Evolutionary conservation across 371 early-diverging fungal genomes (phyloP).

Genomic region (Actinomortierella ambigua): DNA sequence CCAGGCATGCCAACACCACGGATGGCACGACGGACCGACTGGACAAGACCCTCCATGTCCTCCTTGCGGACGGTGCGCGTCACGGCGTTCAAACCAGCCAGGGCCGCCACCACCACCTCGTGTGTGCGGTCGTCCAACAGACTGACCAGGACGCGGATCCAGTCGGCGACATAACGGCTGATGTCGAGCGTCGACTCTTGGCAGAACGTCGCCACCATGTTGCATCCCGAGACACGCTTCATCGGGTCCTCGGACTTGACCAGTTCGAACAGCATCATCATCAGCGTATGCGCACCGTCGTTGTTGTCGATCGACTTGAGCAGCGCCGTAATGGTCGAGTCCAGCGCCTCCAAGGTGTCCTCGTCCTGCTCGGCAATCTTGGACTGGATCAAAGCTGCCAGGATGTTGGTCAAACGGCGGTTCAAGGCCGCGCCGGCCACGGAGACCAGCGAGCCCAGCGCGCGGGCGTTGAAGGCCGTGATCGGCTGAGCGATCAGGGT

Average conservation of each 20-base stretch:
- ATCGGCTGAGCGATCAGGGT: constrained; percentile 90
- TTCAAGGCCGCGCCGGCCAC: constrained; percentile 90
- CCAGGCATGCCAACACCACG: constrained; percentile 59
- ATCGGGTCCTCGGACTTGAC: constrained; percentile 60
- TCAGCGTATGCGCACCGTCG: constrained; percentile 77
- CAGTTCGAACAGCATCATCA: constrained; percentile 71
- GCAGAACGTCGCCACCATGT: constrained; percentile 72
- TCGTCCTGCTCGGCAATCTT: constrained; percentile 65
- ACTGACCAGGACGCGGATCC: constrained; percentile 79
- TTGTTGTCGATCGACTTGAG: constrained; percentile 74
- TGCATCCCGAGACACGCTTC: constrained; percentile 64
- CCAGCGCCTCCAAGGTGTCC: constrained; percentile 70
- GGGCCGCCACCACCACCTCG: constrained; percentile 70
- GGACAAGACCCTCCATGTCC: constrained; percentile 82
- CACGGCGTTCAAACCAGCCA: constrained; percentile 82
- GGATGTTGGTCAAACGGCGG: constrained; percentile 77
- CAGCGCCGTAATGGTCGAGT: constrained; percentile 68
- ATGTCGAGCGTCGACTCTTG: constrained; percentile 65
- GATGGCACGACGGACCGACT: constrained; percentile 75
- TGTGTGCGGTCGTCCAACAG: constrained; percentile 65
- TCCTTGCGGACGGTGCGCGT: constrained; percentile 84
- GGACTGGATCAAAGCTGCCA: constrained; percentile 83
- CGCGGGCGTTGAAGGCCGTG: constrained; percentile 89
- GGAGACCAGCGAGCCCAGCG: constrained; percentile 86
- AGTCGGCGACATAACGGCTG: constrained; percentile 78